phyloP scores from a whole-genome alignment of 441 rosid species.

The Geranium incanum region DNA sequence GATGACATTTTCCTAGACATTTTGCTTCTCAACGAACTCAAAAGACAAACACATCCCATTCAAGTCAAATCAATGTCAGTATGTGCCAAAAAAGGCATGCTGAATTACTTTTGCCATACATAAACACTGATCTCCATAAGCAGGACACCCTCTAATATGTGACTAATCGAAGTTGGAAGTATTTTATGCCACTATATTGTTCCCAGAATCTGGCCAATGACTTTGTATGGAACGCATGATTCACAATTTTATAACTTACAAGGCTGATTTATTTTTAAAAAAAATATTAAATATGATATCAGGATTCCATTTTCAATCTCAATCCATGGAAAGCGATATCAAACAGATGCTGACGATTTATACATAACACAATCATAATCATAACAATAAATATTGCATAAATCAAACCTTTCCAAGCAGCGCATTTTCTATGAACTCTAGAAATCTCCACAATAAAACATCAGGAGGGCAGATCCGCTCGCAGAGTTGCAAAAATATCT shows the following conservation, averaged over 20 bases:
- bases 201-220: not conserved
- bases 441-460: conserved; percentile 42
- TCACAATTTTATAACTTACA: not conserved
- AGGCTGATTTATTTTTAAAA: not conserved
- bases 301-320: not conserved
- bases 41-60: not conserved
- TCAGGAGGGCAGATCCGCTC: conserved; percentile 49
- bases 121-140: not conserved
- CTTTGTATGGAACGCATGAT: not conserved
- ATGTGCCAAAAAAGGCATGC: not conserved
- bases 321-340: not conserved
- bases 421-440: conserved; percentile 54
- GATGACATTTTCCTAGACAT: not conserved
- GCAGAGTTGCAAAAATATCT: conserved; percentile 55
- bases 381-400: conserved; percentile 10
- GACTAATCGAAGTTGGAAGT: not conserved
- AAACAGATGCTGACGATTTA: not conserved
- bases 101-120: not conserved
- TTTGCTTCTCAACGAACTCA: not conserved
- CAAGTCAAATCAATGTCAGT: not conserved
- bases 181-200: not conserved
- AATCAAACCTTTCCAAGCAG: conserved; percentile 65
- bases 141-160: conserved; percentile 1
- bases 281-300: not conserved
- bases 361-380: not conserved